These are phyloP conservation scores for Cadophora malorum DNA, from an alignment of 2,329 filamentous ascomycete genomes.

Conservation along the genomic window DNA sequence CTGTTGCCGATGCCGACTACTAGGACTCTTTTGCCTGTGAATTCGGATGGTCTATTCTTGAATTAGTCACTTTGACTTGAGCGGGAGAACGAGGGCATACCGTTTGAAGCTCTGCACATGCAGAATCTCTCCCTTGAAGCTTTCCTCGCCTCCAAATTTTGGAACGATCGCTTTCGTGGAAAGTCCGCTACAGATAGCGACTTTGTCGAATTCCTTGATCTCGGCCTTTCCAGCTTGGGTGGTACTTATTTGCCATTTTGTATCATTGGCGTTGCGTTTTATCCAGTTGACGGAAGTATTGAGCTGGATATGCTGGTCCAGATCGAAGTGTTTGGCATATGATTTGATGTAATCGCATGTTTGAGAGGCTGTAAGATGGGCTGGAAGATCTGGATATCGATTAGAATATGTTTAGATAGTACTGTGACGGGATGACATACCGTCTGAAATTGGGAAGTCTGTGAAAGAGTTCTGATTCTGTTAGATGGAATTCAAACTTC, in stretches of 20 bases:
- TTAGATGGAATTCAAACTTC: not conserved
- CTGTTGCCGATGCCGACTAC: slow-evolving; percentile 53
- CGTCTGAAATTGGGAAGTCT: slow-evolving; percentile 12
- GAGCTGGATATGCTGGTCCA: slow-evolving; percentile 47
- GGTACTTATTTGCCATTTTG: slow-evolving; percentile 42
- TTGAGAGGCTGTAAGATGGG: slow-evolving; percentile 34
- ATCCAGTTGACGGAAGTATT: slow-evolving; percentile 45
- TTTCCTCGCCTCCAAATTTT: slow-evolving; percentile 9
- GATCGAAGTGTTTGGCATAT: slow-evolving; percentile 50
- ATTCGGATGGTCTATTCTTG: slow-evolving; percentile 43
- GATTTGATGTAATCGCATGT: slow-evolving; percentile 50
- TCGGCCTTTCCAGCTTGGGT: not conserved
- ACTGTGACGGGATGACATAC: too few species aligned
- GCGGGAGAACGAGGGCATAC: not conserved
- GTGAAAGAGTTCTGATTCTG: slow-evolving; percentile 8
- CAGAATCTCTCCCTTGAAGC: slow-evolving; percentile 2
- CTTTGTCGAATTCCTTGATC: slow-evolving; percentile 11
- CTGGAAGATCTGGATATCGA: slow-evolving; percentile 14
- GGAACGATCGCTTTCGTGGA: not conserved
- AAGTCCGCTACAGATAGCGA: slow-evolving; percentile 11
- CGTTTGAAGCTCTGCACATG: slow-evolving; percentile 14
- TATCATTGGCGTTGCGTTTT: slow-evolving; percentile 40
- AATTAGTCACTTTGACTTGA: not conserved
- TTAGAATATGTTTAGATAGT: too few species aligned
- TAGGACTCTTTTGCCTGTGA: slow-evolving; percentile 51